phyloP scores from a whole-genome alignment of 1,139 yeast genomes.

The Pichia sp. region DNA sequence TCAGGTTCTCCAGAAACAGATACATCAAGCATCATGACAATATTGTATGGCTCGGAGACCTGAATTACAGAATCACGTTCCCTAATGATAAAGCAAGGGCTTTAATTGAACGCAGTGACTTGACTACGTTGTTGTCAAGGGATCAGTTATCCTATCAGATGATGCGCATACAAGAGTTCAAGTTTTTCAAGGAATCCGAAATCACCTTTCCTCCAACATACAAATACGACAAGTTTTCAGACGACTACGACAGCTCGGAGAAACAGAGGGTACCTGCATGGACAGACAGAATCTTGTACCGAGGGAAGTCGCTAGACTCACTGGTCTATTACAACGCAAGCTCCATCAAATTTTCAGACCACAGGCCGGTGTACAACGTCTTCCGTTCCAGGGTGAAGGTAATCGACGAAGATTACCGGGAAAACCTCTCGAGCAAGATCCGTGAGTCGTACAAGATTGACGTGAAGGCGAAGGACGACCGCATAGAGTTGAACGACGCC shows the following conservation, averaged over 20 bases:
- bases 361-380: conserved; percentile 83
- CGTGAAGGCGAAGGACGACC: conserved; percentile 20
- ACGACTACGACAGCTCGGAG: conserved; percentile 76
- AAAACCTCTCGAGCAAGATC: conserved; percentile 46
- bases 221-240: conserved; percentile 82
- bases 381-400: conserved; percentile 62
- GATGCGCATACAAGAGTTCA: conserved; percentile 51
- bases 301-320: conserved; percentile 51
- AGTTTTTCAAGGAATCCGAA: conserved; percentile 63
- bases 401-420: conserved; percentile 54
- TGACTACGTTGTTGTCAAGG: conserved; percentile 51
- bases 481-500: conserved; percentile 29
- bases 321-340: conserved; percentile 56
- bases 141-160: conserved; percentile 80
- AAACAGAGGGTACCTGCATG: conserved; percentile 94
- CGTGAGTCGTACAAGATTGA: conserved; percentile 45
- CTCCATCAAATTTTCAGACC: conserved; percentile 71
- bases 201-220: conserved; percentile 84
- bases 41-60: conserved; percentile 90
- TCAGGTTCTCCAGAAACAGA: conserved; percentile 47
- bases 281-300: conserved; percentile 84
- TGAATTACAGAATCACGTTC: conserved; percentile 76
- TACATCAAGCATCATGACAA: conserved; percentile 70
- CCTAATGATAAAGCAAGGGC: conserved; percentile 66
- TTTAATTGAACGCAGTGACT: conserved; percentile 47